Evolutionary conservation across 2,329 filamentous ascomycete genomes (phyloP), one percentile per base, ranked within the genome.

Genomic region (Aspergillus sp.): DNA sequence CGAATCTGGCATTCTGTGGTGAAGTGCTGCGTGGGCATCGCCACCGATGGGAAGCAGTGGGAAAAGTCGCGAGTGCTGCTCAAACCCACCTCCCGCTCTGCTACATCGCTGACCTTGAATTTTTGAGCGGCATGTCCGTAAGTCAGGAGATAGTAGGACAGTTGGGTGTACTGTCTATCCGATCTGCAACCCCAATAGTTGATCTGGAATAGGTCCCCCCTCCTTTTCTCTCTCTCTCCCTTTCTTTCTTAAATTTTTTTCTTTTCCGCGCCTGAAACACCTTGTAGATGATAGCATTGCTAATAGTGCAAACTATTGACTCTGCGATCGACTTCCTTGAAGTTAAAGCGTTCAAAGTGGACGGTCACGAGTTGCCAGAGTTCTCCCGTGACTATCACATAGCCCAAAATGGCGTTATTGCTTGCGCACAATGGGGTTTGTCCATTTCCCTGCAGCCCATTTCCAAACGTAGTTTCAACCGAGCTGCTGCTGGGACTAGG

Each of bases 11-110:
- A 8, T 15, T n/a, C 2, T 17, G 36, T 27, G 8, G 36, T 52
- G 15, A 48, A 23, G 23, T 25, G 21, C 21, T 48, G 21, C 39
- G 17, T 39, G 42, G 27, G 8, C 27, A 30, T 30, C 41, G 64
- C 67, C 7, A 52, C 64, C 41, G 65, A 68, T 42, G 64, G 64
- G 1, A 27, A 44, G 10, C 25, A 54, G 10, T 75, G 72, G 71
- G 65, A 68, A 41, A 68, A 71, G 47, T 73, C 70, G 2, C 61
- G 72, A 8, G 70, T 69, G 13, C 64, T 78, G 4, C 62, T 78
- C 17, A 70, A 75, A n/a, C 70, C 70, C 6, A 74, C 75, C 42
- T 78, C 78, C 59, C 65, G 2, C 66, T 69, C 64, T 56, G 69
- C 7, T 71, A 75, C 56, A 70, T 54, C 67, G 68, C 41, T 69